Evolutionary conservation across 2,329 filamentous ascomycete genomes (phyloP).

Genomic region (Nemania sp.): DNA sequence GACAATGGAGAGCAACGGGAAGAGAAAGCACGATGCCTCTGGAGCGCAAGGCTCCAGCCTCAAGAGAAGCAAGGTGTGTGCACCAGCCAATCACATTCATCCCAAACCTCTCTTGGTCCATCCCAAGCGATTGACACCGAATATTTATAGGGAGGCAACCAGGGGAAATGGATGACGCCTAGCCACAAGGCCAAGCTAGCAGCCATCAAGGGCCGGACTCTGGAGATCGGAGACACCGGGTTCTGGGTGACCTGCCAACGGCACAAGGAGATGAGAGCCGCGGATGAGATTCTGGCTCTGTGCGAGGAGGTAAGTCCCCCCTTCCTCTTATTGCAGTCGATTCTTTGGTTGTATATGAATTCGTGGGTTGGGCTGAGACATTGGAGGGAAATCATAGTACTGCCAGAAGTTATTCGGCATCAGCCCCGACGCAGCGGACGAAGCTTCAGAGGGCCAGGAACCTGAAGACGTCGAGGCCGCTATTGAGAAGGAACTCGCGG

Average conservation of each 20-base stretch:
- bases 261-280: constrained; percentile 70
- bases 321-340: neutral
- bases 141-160: constrained; percentile 50
- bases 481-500: constrained; percentile 71
- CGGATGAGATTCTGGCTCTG: constrained; percentile 66
- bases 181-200: constrained; percentile 57
- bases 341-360: constrained; percentile 14
- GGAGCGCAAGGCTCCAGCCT: constrained; percentile 29
- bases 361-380: too few relatives aligned
- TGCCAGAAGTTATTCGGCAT: constrained; percentile 64
- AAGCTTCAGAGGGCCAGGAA: constrained; percentile 46
- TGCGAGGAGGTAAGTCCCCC: constrained; percentile 63
- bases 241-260: constrained; percentile 80
- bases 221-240: constrained; percentile 71
- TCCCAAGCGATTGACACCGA: neutral
- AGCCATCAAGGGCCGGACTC: constrained; percentile 42
- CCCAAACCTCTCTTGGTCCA: neutral
- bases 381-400: constrained; percentile 55
- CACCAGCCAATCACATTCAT: neutral
- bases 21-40: constrained; percentile 42
- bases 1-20: constrained; percentile 40
- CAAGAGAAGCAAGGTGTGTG: constrained; percentile 45
- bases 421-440: constrained; percentile 39
- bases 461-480: constrained; percentile 70
- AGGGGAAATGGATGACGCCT: constrained; percentile 64